Percentiles rank a stretch among this genome's conserved stretches.
Conservation (phyloP, 2,329 filamentous ascomycete species). For the Colletotrichum spinosum region DNA sequence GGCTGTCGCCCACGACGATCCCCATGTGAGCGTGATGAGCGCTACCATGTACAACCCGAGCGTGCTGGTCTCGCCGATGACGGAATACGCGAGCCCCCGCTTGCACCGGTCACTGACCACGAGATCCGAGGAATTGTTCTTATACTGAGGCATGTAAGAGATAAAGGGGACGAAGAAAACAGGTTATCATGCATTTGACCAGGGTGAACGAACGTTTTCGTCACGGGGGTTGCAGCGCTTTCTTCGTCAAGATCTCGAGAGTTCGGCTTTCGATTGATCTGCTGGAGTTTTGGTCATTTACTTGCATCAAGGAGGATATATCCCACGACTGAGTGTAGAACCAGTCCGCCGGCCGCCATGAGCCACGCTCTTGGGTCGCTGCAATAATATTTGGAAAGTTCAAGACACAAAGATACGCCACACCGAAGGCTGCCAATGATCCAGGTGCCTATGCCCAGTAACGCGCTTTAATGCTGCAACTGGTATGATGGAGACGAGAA, state of each 20-base stretch:
- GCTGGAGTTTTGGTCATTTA: slow-evolving; percentile 7
- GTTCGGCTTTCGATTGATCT: neutral
- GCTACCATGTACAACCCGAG: slow-evolving; percentile 24
- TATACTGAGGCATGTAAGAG: slow-evolving; percentile 30
- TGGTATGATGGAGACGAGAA: too few relatives aligned
- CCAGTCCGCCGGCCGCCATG: neutral
- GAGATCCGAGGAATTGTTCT: slow-evolving; percentile 56
- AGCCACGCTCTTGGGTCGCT: neutral
- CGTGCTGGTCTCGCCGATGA: slow-evolving; percentile 52
- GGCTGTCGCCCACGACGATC: slow-evolving; percentile 39
- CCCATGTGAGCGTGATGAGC: slow-evolving; percentile 32
- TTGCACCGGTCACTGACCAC: slow-evolving; percentile 52
- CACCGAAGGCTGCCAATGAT: too few relatives aligned
- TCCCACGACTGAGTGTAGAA: slow-evolving; percentile 8
- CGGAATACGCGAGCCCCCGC: slow-evolving; percentile 43
- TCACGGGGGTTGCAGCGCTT: neutral
- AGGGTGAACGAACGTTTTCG: too few relatives aligned
- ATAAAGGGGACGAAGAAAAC: neutral
- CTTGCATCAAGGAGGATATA: slow-evolving; percentile 30
- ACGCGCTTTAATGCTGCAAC: too few relatives aligned
- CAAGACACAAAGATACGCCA: too few relatives aligned
- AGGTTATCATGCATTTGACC: neutral
- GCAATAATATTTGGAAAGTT: slow-evolving; percentile 13
- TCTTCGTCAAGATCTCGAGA: neutral
- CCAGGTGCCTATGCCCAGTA: too few relatives aligned